These are phyloP conservation scores for Sarcomyxa edulis DNA, from an alignment of 768 basidiomycete species.

Conservation along the genomic window DNA sequence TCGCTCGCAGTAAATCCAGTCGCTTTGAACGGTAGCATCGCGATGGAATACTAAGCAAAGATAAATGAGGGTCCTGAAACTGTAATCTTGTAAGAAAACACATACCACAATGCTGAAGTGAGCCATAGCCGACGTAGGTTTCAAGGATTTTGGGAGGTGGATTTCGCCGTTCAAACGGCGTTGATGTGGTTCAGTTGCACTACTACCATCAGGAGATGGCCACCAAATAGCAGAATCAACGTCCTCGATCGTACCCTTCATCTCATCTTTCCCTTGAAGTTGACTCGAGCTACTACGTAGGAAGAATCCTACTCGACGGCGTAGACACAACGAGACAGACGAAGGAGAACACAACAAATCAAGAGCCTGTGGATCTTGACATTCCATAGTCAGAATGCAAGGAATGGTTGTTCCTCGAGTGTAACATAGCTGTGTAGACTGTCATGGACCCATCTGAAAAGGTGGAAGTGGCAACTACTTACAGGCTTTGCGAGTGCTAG, in stretches of 20 bases:
- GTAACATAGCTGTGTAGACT: constrained; percentile 28
- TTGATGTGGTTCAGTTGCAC: constrained; percentile 6
- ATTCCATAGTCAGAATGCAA: constrained; percentile 23
- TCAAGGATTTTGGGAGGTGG: constrained; percentile 26
- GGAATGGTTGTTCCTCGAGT: constrained; percentile 36
- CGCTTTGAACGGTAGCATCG: constrained; percentile 30
- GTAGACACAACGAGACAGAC: constrained; percentile 26
- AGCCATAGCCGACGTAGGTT: constrained; percentile 31
- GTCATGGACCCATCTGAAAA: neutral
- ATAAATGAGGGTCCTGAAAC: neutral
- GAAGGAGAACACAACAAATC: constrained; percentile 28
- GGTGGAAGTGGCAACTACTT: constrained; percentile 7
- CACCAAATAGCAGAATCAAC: constrained; percentile 28
- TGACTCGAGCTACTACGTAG: constrained; percentile 6
- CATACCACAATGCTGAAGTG: constrained; percentile 33
- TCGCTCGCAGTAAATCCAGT: constrained; percentile 20
- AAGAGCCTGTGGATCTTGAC: constrained; percentile 27
- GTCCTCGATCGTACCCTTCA: constrained; percentile 22
- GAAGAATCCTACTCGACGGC: constrained; percentile 19
- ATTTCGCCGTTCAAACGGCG: constrained; percentile 30
- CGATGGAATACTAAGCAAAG: constrained; percentile 28
- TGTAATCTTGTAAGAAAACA: constrained; percentile 1
- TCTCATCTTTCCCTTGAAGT: constrained; percentile 7
- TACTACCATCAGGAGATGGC: constrained; percentile 15
- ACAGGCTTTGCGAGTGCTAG: constrained; percentile 36